phyloP scores from a whole-genome alignment of 2,329 filamentous ascomycete genomes.

The Penicillium frequentans region DNA sequence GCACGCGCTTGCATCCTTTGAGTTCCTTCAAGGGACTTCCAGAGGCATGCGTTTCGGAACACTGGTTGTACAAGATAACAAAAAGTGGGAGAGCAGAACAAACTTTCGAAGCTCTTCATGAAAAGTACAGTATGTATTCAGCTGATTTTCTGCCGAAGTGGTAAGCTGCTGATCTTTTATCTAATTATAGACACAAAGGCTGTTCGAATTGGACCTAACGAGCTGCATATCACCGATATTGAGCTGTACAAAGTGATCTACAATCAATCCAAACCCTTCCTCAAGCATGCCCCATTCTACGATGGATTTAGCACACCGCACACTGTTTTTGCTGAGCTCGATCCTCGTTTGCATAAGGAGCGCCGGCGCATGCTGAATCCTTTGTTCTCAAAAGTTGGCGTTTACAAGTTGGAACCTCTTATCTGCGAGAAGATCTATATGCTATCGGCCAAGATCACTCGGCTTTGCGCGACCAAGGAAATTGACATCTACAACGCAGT shows the following conservation, averaged over 20 bases:
- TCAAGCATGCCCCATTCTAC: neutral
- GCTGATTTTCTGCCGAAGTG: neutral
- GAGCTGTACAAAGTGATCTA: neutral
- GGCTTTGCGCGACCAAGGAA: neutral
- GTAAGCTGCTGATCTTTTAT: neutral
- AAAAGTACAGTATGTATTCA: neutral
- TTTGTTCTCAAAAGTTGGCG: neutral
- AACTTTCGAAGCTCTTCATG: neutral
- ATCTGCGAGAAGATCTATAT: neutral
- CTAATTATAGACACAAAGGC: neutral
- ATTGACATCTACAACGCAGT: neutral
- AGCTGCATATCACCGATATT: neutral
- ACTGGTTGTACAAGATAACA: neutral
- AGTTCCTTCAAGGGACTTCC: neutral
- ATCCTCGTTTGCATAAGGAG: neutral
- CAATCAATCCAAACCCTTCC: neutral
- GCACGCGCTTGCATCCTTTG: neutral
- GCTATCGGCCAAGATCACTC: neutral
- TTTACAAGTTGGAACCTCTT: neutral
- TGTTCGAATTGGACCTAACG: neutral
- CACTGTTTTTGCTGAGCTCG: neutral
- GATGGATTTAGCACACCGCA: neutral
- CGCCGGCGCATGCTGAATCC: neutral
- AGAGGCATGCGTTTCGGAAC: neutral
- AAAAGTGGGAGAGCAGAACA: neutral